Evolutionary conservation across 345 rosid genomes (phyloP).

Genomic region (Combretum micranthum): DNA sequence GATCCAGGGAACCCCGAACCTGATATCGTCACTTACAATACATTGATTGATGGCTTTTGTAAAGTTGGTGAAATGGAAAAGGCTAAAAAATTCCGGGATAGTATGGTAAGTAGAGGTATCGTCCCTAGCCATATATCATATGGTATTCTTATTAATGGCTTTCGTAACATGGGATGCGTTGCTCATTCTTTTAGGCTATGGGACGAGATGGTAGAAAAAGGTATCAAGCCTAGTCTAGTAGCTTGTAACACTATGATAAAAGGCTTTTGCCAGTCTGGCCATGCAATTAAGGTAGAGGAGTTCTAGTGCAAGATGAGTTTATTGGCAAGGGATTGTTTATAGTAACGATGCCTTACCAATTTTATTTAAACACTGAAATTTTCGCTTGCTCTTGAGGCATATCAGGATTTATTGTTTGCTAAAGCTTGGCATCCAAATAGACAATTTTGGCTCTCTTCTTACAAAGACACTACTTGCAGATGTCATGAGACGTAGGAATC

Average conservation of each 20-base stretch:
- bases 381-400: no score
- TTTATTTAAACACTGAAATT: no score
- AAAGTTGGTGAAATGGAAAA: conserved; percentile 55
- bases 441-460: no score
- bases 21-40: conserved; percentile 72
- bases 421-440: no score
- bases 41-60: conserved; percentile 74
- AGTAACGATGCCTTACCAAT: no score
- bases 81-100: conserved; percentile 52
- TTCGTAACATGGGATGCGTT: conserved; percentile 47
- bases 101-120: conserved; percentile 43
- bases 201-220: conserved; percentile 62
- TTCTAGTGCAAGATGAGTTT: conserved; percentile 53
- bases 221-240: conserved; percentile 50
- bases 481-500: no score
- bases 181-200: conserved; percentile 59
- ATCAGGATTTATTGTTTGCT: no score
- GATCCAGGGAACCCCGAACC: conserved; percentile 54
- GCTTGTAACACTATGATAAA: conserved; percentile 58
- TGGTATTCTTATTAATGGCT: conserved; percentile 56
- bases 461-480: no score
- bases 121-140: conserved; percentile 56
- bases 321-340: no score
- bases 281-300: conserved; percentile 44
- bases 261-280: no score